Conservation (phyloP, 1,284 basidiomycete genomes). For the Moesziomyces aphidis region DNA sequence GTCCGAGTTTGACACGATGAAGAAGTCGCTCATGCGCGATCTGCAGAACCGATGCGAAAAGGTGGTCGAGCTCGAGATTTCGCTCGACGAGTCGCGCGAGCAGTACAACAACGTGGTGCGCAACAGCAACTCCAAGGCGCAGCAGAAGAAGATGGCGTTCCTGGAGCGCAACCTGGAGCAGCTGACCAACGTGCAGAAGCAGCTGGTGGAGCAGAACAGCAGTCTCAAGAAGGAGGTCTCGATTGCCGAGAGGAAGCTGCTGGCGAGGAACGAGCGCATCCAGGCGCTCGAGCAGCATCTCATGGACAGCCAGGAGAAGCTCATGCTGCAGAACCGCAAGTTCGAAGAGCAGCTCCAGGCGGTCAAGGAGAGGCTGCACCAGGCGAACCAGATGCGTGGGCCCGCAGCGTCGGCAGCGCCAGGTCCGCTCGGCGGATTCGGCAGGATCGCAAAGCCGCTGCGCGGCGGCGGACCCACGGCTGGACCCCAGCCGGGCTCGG, state of each 20-base stretch:
- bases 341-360: conserved; percentile 92
- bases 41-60: conserved; percentile 99
- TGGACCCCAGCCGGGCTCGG: conserved; percentile 42
- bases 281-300: conserved; percentile 81
- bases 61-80: conserved; percentile 99
- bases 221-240: conserved; percentile 97
- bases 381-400: conserved; percentile 80
- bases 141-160: conserved; percentile 99
- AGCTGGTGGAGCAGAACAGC: conserved; percentile 98
- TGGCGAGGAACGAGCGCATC: conserved; percentile 96
- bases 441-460: conserved; percentile 94
- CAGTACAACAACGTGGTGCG: conserved; percentile 99
- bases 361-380: conserved; percentile 89
- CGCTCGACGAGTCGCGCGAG: conserved; percentile 97
- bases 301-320: conserved; percentile 90
- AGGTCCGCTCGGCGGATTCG: conserved; percentile 81
- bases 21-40: conserved; percentile 98
- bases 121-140: conserved; percentile 96
- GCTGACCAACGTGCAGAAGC: conserved; percentile 94
- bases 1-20: conserved; percentile 97
- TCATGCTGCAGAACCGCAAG: conserved; percentile 92
- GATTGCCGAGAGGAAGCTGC: conserved; percentile 93
- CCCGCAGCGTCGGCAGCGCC: conserved; percentile 29
- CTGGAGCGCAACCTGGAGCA: conserved; percentile 97
- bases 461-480: conserved; percentile 76